phyloP scores from a whole-genome alignment of 208 protist genomes.

The Crithidia thermophila region DNA sequence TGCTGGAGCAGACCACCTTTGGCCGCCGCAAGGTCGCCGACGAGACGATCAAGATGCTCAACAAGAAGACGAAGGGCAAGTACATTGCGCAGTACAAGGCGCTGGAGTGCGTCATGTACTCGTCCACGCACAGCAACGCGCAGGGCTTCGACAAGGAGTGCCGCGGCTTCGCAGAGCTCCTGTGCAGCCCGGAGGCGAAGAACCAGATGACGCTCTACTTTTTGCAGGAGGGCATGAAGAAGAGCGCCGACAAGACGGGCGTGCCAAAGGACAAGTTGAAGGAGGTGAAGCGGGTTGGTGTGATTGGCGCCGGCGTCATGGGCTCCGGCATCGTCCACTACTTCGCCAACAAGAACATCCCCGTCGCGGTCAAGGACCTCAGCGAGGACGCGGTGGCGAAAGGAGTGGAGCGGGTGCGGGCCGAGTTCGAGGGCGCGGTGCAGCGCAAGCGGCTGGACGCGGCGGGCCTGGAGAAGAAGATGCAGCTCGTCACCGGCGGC shows the following conservation, averaged over 20 bases:
- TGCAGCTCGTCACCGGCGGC: conserved; percentile 64
- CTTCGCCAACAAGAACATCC: conserved; percentile 75
- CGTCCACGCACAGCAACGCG: conserved; percentile 57
- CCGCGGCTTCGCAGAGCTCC: conserved; percentile 78
- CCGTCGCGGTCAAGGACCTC: conserved; percentile 76
- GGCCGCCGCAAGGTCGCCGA: conserved; percentile 59
- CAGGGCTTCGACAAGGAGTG: conserved; percentile 70
- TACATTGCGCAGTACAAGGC: conserved; percentile 95
- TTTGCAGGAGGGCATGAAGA: conserved; percentile 88
- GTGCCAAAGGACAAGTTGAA: conserved; percentile 66
- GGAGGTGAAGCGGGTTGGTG: conserved; percentile 48
- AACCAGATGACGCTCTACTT: conserved; percentile 93
- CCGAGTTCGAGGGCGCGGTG: conserved; percentile 62
- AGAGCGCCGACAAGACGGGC: conserved; percentile 81
- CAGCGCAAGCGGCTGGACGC: conserved; percentile 66
- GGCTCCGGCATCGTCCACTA: conserved; percentile 87
- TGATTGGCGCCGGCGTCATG: conserved; percentile 89
- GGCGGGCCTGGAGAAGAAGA: conserved; percentile 45
- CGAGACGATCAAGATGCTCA: conserved; percentile 65
- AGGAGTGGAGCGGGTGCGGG: conserved; percentile 62
- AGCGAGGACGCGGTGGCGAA: conserved; percentile 72
- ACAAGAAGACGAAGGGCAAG: conserved; percentile 92
- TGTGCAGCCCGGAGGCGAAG: conserved; percentile 83
- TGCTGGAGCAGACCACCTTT: conserved; percentile 64
- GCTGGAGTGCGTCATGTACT: conserved; percentile 87